Evolutionary conservation across 2,329 filamentous ascomycete species (phyloP), one percentile per base, ranked within the genome.

Genomic region (Neurospora sp.): DNA sequence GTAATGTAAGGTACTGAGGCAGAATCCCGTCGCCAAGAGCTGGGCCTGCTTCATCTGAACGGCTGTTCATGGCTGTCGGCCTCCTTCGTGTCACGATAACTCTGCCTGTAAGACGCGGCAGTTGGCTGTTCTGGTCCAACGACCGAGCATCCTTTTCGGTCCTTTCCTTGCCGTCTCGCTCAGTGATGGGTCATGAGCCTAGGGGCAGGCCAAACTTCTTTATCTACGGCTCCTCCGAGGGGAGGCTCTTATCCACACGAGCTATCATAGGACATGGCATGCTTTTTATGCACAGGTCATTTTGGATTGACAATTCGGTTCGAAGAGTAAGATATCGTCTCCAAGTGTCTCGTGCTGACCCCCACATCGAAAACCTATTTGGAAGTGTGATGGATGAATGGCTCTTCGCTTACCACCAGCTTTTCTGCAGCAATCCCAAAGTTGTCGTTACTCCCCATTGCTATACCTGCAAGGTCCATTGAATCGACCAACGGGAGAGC

Each of bases 1-100:
- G 68, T 70, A 72, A 62, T 74, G 74, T 69, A 70, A 74, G 72
- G 72, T 70, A 72, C 74, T 71, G 67, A 66, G 66, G 69, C 70
- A 70, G 65, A 41, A 62, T 69, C 71, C 72, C 72, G 71, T 73
- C 72, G 73, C 74, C 74, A 75, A 75, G 74, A 66, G 68, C 73
- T 74, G 69, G 73, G 73, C 73, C 57, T 70, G 62, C 71, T 71
- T 74, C 70, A 72, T 71, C 52, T 62, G 52, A 62, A 62, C 52
- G 52, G 12, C 52, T 36, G 52, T 17, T 33, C 11, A 62, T 62
- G 12, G 52, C 52, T 36, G 52, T 36, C 28, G 28, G 28, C 23
- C 52, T 62, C 28, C 15, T 62, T 36, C 12, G 52, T 62, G 52
- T 62, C 52, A 62, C 52, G 52, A 62, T 36, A 62, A 8, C 28